Conservation (phyloP, 495 filamentous ascomycete genomes). For the Podospora fimiseda region DNA sequence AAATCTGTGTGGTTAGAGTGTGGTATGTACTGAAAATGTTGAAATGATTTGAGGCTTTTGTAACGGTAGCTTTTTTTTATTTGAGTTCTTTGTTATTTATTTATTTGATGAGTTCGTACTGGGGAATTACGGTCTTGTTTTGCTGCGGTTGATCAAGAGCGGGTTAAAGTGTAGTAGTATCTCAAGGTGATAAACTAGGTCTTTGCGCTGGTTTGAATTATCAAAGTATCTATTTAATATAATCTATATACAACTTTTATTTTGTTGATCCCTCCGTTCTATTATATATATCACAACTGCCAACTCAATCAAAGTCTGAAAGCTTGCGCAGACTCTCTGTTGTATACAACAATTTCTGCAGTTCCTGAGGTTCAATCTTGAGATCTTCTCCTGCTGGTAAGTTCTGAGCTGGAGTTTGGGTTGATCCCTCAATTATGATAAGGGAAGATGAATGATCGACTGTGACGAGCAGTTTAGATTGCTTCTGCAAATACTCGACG, state of each 20-base stretch:
- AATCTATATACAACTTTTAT: background rate
- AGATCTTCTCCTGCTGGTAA: constrained; percentile 18
- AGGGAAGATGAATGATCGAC: constrained; percentile 44
- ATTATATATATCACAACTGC: background rate
- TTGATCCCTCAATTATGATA: constrained; percentile 11
- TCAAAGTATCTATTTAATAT: background rate
- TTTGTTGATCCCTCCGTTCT: background rate
- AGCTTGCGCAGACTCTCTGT: constrained; percentile 63
- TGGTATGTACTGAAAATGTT: too few species aligned
- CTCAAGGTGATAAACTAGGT: too few species aligned
- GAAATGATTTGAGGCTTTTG: too few species aligned
- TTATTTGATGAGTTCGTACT: too few species aligned
- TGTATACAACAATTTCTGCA: constrained; percentile 60
- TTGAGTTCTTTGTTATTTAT: too few species aligned
- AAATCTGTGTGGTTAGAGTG: too few species aligned
- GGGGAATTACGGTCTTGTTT: too few species aligned
- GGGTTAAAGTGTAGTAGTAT: too few species aligned
- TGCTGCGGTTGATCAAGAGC: too few species aligned
- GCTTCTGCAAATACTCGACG: constrained; percentile 29
- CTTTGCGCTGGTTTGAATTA: too few species aligned
- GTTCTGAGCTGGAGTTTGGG: background rate
- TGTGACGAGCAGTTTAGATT: constrained; percentile 45
- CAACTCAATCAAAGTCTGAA: constrained; percentile 21
- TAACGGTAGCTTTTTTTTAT: too few species aligned
- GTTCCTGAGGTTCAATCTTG: constrained; percentile 31